These are phyloP conservation scores for Sporothrix humicola DNA, from an alignment of 2,329 filamentous ascomycete species.

Conservation along the genomic window DNA sequence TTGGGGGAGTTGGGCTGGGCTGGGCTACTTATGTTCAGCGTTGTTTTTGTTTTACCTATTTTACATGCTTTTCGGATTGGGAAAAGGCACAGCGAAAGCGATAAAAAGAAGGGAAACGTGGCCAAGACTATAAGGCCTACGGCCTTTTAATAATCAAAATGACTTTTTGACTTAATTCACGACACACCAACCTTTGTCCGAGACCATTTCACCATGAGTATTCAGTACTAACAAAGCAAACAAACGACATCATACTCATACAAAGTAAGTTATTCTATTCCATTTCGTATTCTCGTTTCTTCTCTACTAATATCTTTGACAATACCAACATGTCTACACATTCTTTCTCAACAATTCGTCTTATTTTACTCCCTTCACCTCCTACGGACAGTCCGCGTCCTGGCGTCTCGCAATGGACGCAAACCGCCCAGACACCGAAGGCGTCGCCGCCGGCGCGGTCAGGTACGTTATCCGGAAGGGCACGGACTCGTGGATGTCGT, in stretches of 20 bases:
- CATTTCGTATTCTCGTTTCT: neutral
- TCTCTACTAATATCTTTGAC: neutral
- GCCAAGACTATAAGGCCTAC: neutral
- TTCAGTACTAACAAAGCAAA: neutral
- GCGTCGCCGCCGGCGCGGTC: neutral
- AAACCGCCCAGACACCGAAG: neutral
- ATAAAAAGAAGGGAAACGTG: neutral
- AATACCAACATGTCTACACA: neutral
- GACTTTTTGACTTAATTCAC: neutral
- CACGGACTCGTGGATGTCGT: conserved; percentile 52
- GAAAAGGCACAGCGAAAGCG: neutral
- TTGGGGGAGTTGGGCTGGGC: neutral
- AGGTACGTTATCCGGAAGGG: conserved; percentile 55
- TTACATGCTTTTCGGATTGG: neutral
- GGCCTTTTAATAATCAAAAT: conserved; percentile 14
- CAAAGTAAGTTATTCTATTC: neutral
- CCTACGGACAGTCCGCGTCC: neutral
- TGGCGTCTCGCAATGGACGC: neutral
- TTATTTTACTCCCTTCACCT: neutral
- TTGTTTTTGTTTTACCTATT: neutral
- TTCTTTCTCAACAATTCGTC: neutral
- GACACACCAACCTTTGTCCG: neutral
- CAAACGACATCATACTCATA: neutral
- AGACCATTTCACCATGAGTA: neutral
- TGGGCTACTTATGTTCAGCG: neutral